phyloP scores from a whole-genome alignment of 768 basidiomycete species.

The Suillus discolor region DNA sequence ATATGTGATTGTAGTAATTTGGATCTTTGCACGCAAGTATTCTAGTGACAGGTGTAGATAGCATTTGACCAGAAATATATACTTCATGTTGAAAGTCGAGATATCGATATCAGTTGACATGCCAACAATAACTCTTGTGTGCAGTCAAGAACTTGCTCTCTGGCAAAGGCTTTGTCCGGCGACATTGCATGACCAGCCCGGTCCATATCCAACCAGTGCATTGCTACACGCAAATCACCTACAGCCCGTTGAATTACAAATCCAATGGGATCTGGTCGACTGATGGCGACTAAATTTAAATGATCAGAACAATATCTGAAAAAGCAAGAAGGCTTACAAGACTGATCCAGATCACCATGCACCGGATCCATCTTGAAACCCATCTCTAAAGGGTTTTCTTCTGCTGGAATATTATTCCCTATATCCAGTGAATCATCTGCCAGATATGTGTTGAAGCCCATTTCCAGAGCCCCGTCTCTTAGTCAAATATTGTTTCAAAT shows the following conservation, averaged over 20 bases:
- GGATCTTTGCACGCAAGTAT: not conserved
- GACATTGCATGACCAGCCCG: not conserved
- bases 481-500: no score
- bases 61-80: not conserved
- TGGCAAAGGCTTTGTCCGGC: not conserved
- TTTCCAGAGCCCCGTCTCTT: not conserved
- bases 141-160: not conserved
- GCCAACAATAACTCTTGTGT: not conserved
- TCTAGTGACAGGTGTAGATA: not conserved
- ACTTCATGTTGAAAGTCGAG: not conserved
- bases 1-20: not conserved
- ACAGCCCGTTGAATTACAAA: not conserved
- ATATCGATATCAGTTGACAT: not conserved
- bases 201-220: not conserved
- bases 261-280: not conserved
- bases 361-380: not conserved
- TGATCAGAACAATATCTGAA: not conserved
- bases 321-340: not conserved
- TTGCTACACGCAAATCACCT: not conserved
- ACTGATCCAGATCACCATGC: not conserved
- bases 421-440: no score
- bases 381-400: not conserved
- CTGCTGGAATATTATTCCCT: not conserved
- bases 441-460: not conserved
- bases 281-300: not conserved